phyloP scores from a whole-genome alignment of 2,329 filamentous ascomycete genomes.

The Beauveria sp. region DNA sequence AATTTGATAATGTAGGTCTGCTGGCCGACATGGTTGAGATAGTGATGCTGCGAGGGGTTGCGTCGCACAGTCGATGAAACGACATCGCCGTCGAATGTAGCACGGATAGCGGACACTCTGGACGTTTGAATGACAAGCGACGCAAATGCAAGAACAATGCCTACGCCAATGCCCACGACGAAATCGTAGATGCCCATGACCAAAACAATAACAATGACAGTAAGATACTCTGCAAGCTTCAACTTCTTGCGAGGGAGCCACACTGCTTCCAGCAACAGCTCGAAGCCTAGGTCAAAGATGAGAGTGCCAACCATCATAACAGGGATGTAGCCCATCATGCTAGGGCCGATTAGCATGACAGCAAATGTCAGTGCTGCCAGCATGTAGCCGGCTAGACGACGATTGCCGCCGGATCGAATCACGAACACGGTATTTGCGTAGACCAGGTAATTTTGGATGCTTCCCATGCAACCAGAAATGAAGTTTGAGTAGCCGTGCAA shows the following conservation, averaged over 20 bases:
- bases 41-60: slow-evolving; percentile 82
- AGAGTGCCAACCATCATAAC: slow-evolving; percentile 94
- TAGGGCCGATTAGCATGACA: slow-evolving; percentile 78
- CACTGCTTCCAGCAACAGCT: slow-evolving; percentile 80
- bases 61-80: slow-evolving; percentile 88
- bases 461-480: slow-evolving; percentile 76
- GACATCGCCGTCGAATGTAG: slow-evolving; percentile 81
- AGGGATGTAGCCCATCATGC: slow-evolving; percentile 86
- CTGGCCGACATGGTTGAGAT: slow-evolving; percentile 73
- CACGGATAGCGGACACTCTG: slow-evolving; percentile 77
- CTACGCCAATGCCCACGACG: slow-evolving; percentile 85
- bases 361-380: slow-evolving; percentile 72
- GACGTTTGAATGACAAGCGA: slow-evolving; percentile 90
- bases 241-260: slow-evolving; percentile 85
- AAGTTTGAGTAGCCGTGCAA: slow-evolving; percentile 92
- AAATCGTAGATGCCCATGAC: slow-evolving; percentile 98
- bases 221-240: slow-evolving; percentile 79
- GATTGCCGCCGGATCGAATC: slow-evolving; percentile 84
- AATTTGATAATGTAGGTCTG: slow-evolving; percentile 91
- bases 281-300: slow-evolving; percentile 92
- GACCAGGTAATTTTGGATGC: slow-evolving; percentile 93
- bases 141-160: slow-evolving; percentile 84
- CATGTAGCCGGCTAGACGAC: slow-evolving; percentile 75
- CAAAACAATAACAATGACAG: slow-evolving; percentile 80
- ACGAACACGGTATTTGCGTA: slow-evolving; percentile 98